Base-by-base conservation (phyloP, 768 basidiomycete genomes). In the Tulasnella sp. region DNA sequence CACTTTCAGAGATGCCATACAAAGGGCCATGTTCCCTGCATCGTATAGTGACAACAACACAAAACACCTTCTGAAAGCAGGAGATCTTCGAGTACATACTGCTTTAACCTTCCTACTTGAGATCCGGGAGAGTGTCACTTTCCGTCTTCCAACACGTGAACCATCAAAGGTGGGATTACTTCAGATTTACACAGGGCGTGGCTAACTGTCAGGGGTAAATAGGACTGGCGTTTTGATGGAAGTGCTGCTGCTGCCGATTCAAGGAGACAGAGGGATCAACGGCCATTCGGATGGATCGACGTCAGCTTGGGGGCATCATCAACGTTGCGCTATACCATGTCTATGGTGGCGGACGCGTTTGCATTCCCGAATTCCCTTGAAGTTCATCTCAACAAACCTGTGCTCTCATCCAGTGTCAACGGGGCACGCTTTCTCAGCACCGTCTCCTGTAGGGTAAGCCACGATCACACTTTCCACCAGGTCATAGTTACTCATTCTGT, bases 221-320 rank as follows among this genome's bases (percentile, higher is more conserved):
- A 88, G 83, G 84, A 96, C 64, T 98, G 93, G 93, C 78, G 81
- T 62, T 96, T 83, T 81, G 93, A 96, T 62, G 79, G 78, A 28
- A 6, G 53, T 15, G 45, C 49, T n/a, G 59, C 69, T 28, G 25
- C 40, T 9, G 49, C 49, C 15, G 49, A 51, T 34, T 42, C 49
- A 6, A 15, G 25, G 27, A 72, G 71, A 47, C 72, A 72, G 56
- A 56, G 54, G 73, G 81, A 45, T 79, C 83, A 63, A 68, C 79
- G 31, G 77, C 83, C 29, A 10, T 70, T 66, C 47, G 69, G 68
- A 2, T 80, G 77, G 56, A 74, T 96, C 31, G 83, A 81, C 56
- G 61, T 92, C 25, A 71, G 70, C 16, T 77, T 81, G 28, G 86
- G 85, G 8, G 81, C 88, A 56, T 76, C 79, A 34, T 92, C 93